Percentiles rank a stretch among this genome's conserved stretches.
Evolutionary conservation across 192 early-diverging fungal genomes (phyloP).

Genomic region (Coemansia sp.): DNA sequence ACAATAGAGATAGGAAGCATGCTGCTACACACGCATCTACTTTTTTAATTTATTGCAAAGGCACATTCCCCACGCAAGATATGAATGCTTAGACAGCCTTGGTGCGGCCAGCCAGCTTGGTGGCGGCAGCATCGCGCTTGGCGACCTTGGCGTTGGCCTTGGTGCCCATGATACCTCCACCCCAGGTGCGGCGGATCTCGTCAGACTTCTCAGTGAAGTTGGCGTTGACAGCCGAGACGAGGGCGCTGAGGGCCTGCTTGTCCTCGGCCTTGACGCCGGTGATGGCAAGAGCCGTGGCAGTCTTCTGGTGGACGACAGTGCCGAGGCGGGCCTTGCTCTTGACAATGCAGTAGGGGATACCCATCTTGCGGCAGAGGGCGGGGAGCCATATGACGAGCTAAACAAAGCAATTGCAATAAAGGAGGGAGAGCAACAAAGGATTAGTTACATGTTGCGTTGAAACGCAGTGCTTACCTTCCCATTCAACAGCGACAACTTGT

Average conservation of each 20-base stretch:
- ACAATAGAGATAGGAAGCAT: neutral
- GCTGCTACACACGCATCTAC: neutral
- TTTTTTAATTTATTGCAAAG: neutral
- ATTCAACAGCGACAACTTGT: neutral
- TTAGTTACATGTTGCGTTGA: neutral
- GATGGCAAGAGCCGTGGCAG: slow-evolving; percentile 93
- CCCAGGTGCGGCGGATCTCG: slow-evolving; percentile 88
- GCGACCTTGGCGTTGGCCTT: slow-evolving; percentile 83
- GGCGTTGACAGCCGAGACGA: slow-evolving; percentile 89
- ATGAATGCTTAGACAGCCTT: neutral
- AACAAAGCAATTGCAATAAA: neutral
- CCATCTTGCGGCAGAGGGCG: slow-evolving; percentile 99
- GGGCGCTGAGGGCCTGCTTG: slow-evolving; percentile 83
- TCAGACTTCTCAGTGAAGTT: slow-evolving; percentile 97
- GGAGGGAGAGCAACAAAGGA: neutral
- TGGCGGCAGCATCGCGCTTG: slow-evolving; percentile 66
- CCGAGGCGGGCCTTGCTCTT: slow-evolving; percentile 99
- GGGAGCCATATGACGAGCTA: slow-evolving; percentile 96
- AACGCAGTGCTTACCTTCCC: slow-evolving; percentile 22
- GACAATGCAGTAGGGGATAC: slow-evolving; percentile 98
- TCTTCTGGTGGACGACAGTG: slow-evolving; percentile 99
- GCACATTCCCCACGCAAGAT: too few relatives aligned
- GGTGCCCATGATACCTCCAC: slow-evolving; percentile 97
- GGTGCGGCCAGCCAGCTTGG: slow-evolving; percentile 8
- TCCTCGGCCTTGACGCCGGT: slow-evolving; percentile 94